Evolutionary conservation across 495 filamentous ascomycete species (phyloP).

Genomic region (Aspergillus ostianus): DNA sequence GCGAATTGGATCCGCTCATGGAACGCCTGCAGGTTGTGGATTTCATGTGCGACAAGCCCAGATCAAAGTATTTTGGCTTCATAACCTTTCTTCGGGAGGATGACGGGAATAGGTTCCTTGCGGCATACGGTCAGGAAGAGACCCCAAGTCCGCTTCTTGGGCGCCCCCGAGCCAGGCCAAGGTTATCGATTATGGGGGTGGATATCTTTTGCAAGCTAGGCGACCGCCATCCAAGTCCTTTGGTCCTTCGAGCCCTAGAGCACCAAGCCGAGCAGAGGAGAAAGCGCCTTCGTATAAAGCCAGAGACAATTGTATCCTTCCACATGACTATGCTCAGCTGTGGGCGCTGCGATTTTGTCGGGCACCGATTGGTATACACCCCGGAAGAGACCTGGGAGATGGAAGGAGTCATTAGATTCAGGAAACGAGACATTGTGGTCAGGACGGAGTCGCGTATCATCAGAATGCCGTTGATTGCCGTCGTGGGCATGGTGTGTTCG

Average conservation of each 20-base stretch:
- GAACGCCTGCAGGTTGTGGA: constrained; percentile 26
- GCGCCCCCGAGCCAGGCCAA: constrained; percentile 14
- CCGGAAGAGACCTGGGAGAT: constrained; percentile 38
- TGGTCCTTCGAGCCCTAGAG: constrained; percentile 37
- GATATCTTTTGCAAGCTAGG: constrained; percentile 43
- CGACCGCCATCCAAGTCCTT: constrained; percentile 33
- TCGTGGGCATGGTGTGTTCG: constrained; percentile 16
- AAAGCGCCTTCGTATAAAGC: constrained; percentile 4
- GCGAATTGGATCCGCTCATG: constrained; percentile 34
- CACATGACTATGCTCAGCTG: constrained; percentile 36
- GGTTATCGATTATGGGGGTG: constrained; percentile 36
- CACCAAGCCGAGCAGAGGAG: constrained; percentile 11
- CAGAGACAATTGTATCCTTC: constrained; percentile 22
- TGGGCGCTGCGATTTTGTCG: constrained; percentile 48
- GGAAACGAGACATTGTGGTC: constrained; percentile 21
- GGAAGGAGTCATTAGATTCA: constrained; percentile 44
- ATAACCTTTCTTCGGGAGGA: constrained; percentile 33
- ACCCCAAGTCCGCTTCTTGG: not conserved
- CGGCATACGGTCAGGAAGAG: constrained; percentile 25
- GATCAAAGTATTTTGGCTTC: constrained; percentile 26
- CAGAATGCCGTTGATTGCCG: constrained; percentile 18
- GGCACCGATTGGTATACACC: constrained; percentile 40
- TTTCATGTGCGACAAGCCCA: constrained; percentile 36
- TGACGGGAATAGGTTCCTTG: constrained; percentile 35
- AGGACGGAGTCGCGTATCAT: constrained; percentile 13